Base-by-base conservation (phyloP, 1,284 basidiomycete species). In the Lentinus polychrous region DNA sequence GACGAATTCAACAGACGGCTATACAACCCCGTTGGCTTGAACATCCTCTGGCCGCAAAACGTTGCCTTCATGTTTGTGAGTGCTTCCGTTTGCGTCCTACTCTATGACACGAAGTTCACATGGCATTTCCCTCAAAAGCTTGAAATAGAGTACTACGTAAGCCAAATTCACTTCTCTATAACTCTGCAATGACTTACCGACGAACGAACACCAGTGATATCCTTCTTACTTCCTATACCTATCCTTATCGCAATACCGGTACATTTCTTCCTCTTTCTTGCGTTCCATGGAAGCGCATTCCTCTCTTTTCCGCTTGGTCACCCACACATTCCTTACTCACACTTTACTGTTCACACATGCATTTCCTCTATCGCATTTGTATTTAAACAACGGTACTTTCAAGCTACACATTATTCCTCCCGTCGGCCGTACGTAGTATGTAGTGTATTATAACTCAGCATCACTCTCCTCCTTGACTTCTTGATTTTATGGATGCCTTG, bases 51-150 rank as follows among this genome's bases (percentile, higher is more conserved):
- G 80, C 92, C 91, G 1, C 71, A 75, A 35, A 77, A 76, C 57
- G 81, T 84, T 50, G 92, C 86, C 0, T 93, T 91, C 63, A 69
- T 94, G 55, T 94, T 88, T 67, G 90, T 93, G 61, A 66, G 88
- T 84, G 2, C 14, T 35, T 38, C n/a, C n/a, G n/a, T 43, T 49
- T 2, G 46, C 36, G 22, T 48, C 15, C 35, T 52, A 27, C 20
- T 44, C 36, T 41, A 14, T 39, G 14, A 40, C 12, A 12, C 14
- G 47, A 41, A 33, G 49, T 33, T 35, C 46, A n/a, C 31, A 34
- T 12, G 31, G 48, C 34, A 3, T 44, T 23, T 46, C 24, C 17
- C 12, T 27, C 23, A 2, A 34, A 37, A 88, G 85, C 71, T 89
- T 55, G 86, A 89, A 68, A 83, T 89, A 48, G 86, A 89, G 58